A percentile compares a stretch with the other conserved stretches of the same genome.
These are phyloP conservation scores for Aspergillus fijiensis DNA, from an alignment of 2,329 filamentous ascomycete genomes.

Conservation along the genomic window DNA sequence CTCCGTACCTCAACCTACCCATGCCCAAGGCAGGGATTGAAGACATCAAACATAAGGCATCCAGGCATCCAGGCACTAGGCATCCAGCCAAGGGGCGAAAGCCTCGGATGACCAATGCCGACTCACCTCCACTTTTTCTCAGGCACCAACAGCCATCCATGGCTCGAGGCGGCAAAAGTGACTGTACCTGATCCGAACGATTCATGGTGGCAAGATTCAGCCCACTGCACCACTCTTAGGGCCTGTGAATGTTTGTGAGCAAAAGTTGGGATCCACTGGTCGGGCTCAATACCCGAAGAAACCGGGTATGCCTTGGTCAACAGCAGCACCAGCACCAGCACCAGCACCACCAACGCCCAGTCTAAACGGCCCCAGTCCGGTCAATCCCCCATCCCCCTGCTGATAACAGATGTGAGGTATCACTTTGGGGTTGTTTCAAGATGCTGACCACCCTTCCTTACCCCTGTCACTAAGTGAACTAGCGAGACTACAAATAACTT, in stretches of 20 bases:
- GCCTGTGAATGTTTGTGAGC: no score
- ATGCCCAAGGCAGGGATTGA: not conserved
- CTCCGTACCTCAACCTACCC: no score
- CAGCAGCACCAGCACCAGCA: no score
- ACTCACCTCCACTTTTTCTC: not conserved
- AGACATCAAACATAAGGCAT: not conserved
- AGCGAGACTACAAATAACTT: no score
- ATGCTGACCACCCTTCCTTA: not conserved
- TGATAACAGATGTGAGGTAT: not conserved
- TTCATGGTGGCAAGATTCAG: no score
- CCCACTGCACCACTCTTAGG: no score
- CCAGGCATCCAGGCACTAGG: not conserved
- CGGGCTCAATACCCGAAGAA: no score
- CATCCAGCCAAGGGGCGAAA: not conserved
- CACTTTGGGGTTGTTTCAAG: not conserved
- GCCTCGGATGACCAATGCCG: not conserved
- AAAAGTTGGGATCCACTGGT: no score
- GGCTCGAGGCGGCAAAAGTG: no score
- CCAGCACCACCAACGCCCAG: not conserved
- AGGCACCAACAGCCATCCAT: not conserved
- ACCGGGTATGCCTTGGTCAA: no score
- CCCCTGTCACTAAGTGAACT: no score
- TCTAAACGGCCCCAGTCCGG: not conserved
- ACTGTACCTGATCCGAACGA: no score
- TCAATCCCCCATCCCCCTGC: not conserved